These are phyloP conservation scores for Cornus suecica DNA, from an alignment of 148 eudicot species.

Conservation along the genomic window DNA sequence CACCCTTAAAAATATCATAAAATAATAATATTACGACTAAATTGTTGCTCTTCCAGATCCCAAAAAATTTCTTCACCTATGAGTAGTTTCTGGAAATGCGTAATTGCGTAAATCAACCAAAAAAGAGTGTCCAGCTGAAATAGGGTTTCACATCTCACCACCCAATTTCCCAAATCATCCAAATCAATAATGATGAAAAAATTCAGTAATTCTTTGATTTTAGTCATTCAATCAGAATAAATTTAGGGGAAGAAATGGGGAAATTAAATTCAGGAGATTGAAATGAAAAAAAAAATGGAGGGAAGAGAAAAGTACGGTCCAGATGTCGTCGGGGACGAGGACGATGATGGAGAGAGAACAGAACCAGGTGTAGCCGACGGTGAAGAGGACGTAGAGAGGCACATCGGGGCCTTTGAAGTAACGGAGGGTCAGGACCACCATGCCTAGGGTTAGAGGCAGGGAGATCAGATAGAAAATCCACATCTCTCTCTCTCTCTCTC, in stretches of 20 bases:
- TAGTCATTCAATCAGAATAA: neutral
- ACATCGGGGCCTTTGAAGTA: conserved; percentile 85
- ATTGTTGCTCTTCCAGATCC: neutral
- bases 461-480: conserved; percentile 86
- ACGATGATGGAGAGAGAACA: conserved; percentile 76
- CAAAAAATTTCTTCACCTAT: neutral
- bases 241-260: neutral
- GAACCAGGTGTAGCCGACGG: conserved; percentile 91
- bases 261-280: neutral
- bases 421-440: conserved; percentile 66
- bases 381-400: conserved; percentile 59
- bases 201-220: neutral
- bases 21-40: no score
- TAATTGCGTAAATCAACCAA: no score
- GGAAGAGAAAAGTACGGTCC: conserved; percentile 46
- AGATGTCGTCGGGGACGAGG: conserved; percentile 91
- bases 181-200: neutral
- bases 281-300: neutral
- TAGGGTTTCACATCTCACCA: neutral
- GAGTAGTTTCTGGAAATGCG: neutral
- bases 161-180: neutral
- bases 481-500: conserved; percentile 25
- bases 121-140: no score
- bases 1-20: neutral
- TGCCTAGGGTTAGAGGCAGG: conserved; percentile 70